phyloP scores from a whole-genome alignment of 1,284 basidiomycete species.

The Irpex rosettiformis region DNA sequence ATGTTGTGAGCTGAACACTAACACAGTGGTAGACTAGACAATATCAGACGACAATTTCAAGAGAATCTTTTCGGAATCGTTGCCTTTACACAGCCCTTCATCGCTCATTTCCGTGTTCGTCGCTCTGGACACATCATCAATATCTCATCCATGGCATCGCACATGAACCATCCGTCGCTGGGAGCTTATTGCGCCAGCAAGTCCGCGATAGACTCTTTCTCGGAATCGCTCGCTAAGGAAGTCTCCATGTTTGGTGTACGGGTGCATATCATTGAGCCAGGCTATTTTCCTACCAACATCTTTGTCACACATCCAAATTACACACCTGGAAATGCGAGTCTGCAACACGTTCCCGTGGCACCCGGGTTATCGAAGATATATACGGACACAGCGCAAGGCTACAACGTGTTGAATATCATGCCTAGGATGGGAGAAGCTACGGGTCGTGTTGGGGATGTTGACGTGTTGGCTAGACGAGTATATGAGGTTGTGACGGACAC shows the following conservation, averaged over 20 bases:
- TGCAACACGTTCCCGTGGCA: background rate
- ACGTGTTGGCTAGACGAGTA: slow-evolving; percentile 17
- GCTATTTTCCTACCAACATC: slow-evolving; percentile 30
- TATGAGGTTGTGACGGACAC: slow-evolving; percentile 24
- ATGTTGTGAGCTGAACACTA: background rate
- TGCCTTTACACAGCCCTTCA: slow-evolving; percentile 28
- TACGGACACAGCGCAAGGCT: slow-evolving; percentile 19
- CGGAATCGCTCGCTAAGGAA: slow-evolving; percentile 27
- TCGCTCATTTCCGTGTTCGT: slow-evolving; percentile 25
- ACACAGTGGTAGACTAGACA: slow-evolving; percentile 15
- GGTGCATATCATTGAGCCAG: slow-evolving; percentile 26
- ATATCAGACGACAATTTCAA: slow-evolving; percentile 27
- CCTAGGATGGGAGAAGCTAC: slow-evolving; percentile 7
- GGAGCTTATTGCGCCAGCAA: slow-evolving; percentile 28
- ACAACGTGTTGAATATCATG: slow-evolving; percentile 13
- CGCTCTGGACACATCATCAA: slow-evolving; percentile 27
- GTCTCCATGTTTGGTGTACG: slow-evolving; percentile 26
- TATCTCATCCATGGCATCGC: slow-evolving; percentile 21
- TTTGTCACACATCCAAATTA: slow-evolving; percentile 15
- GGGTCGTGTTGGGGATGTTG: slow-evolving; percentile 22
- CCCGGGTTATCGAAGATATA: slow-evolving; percentile 15
- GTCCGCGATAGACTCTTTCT: slow-evolving; percentile 28
- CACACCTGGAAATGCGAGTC: background rate
- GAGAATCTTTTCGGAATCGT: slow-evolving; percentile 30
- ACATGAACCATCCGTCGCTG: slow-evolving; percentile 17